Base-by-base conservation (phyloP, 148 eudicot species). In the Mesembryanthemum crystallinum region DNA sequence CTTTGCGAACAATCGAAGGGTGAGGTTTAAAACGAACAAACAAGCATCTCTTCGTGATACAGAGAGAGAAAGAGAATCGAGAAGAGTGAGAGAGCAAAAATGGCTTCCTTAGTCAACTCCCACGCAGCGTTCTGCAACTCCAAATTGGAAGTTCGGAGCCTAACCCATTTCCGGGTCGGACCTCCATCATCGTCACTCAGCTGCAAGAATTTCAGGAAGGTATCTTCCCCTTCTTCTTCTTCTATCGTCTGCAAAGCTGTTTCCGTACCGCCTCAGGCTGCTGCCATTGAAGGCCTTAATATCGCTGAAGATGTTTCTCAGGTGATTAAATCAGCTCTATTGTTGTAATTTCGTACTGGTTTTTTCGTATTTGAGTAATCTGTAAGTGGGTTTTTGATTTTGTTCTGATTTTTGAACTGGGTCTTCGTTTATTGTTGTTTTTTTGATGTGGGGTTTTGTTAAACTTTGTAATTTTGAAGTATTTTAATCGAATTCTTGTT, bases 221-320 rank as follows among this genome's bases (percentile, higher is more conserved):
- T 74, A 24, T 77, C 81, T 30, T 69, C 63, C 33, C 47, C 87
- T 37, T 69, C 86, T 52, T 71, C n/a, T n/a, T n/a, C n/a, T n/a
- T n/a, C n/a, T n/a, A n/a, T n/a, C n/a, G n/a, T 76, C 45, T 86
- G 93, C 47, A 89, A 87, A 84, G 91, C 98, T 47, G 88, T 89
- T 21, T 83, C 94, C 54, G 69, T 86, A 3, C 80, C 85, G 71
- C 85, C 84, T 18, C 83, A 80, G 49, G 73, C 92, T 24, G 84
- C 81, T 20, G 84, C 81, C 49, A 79, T 85, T 67, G 87, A 88
- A 81, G 97, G 88, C 15, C 94, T 89, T 37, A 93, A 93, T 78
- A 91, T 93, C 54, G 98, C 97, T 67, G 92, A 93, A 69, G 92
- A 93, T 90, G 97, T 89, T 64, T 83, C 91, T 81, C 98, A 93